Base-by-base conservation (phyloP, 2,329 filamentous ascomycete species). In the Madurella fahalii region DNA sequence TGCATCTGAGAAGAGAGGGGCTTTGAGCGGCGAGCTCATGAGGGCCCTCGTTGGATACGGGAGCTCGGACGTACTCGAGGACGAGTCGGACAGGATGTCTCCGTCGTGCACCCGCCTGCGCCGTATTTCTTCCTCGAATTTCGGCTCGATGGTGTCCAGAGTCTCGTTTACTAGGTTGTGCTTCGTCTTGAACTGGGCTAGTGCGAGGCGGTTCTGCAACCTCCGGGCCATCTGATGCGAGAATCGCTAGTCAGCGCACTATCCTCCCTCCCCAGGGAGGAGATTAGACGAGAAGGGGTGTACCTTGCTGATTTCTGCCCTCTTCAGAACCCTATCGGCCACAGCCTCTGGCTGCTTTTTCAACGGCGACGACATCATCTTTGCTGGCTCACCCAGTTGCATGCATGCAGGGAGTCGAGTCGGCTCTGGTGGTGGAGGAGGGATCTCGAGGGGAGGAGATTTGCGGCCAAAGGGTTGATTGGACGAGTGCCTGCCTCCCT, bases 101-200 rank as follows among this genome's bases (percentile, higher is more conserved):
- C 85, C 86, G 45, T 84, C 81, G 61, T 77, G 77, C 52, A 85
- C 78, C 64, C 87, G 82, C 73, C 86, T 88, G 63, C 85, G 81
- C 73, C 87, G 83, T 68, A 92, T 79, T 72, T 93, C 83, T 68
- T 91, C 83, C 68, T 93, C 87, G 59, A 93, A 77, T 69, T 86
- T 88, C 49, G 90, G 90, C 73, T 95, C 90, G 73, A 96, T 90
- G 58, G 80, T 85, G 69, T 91, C 89, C 67, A 95, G 83, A 59
- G 87, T 89, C 69, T 95, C 81, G 71, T 94, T 89, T 73, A 96
- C 88, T 86, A 91, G 95, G 69, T 92, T 92, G 75, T 95, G 88
- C 74, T 95, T 91, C 63, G 94, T 91, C 76, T 97, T 97, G 81
- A 96, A 94, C 72, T 95, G 94, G 69, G 94, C 94, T 61, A 97